Percentiles rank a stretch among this genome's conserved stretches.
Evolutionary conservation across 768 basidiomycete genomes (phyloP).

Genomic region (Agaricus subrufescens): DNA sequence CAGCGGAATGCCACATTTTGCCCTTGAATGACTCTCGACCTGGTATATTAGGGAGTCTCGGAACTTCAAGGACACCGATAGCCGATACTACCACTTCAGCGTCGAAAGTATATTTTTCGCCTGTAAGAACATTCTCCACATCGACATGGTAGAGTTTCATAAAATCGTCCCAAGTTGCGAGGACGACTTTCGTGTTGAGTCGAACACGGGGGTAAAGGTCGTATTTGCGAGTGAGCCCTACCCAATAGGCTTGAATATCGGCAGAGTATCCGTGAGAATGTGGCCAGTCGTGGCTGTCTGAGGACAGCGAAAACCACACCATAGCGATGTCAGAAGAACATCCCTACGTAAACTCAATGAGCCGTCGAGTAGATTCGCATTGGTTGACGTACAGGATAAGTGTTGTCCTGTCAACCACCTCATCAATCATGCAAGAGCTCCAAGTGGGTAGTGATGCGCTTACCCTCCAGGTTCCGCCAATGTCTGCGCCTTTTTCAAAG

Average conservation of each 20-base stretch:
- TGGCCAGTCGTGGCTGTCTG: conserved; percentile 44
- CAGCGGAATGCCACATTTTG: conserved; percentile 45
- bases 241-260: conserved; percentile 41
- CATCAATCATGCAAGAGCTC: not conserved
- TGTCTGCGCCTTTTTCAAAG: conserved; percentile 37
- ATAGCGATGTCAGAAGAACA: conserved; percentile 39
- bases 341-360: conserved; percentile 23
- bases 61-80: conserved; percentile 42
- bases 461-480: conserved; percentile 53
- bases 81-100: conserved; percentile 51
- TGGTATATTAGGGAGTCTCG: conserved; percentile 30
- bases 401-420: conserved; percentile 24
- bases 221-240: conserved; percentile 35
- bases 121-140: conserved; percentile 27
- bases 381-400: conserved; percentile 23
- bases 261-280: conserved; percentile 34
- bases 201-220: conserved; percentile 32
- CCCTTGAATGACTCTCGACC: conserved; percentile 41
- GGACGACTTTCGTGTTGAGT: conserved; percentile 39
- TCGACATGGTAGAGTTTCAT: conserved; percentile 32
- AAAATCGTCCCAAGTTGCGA: conserved; percentile 40
- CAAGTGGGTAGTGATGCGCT: conserved; percentile 14
- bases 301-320: conserved; percentile 42
- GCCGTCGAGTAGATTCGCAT: not conserved
- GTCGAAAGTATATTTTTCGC: conserved; percentile 20